Conservation (phyloP, 139 green algal genomes). For the Micractinium sp. region DNA sequence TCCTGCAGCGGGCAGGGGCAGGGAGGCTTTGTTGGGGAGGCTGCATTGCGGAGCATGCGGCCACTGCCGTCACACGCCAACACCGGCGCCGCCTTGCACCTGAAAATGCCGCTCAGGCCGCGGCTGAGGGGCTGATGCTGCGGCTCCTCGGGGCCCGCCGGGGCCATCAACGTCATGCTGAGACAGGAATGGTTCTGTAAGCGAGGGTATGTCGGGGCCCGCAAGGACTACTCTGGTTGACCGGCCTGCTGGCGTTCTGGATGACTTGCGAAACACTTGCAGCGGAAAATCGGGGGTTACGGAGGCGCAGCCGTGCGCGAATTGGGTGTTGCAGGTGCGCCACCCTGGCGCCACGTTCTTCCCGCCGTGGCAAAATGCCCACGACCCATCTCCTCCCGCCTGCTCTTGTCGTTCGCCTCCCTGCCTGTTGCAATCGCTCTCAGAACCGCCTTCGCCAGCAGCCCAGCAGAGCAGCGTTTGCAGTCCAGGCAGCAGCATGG, state of each 20-base stretch:
- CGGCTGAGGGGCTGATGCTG: neutral
- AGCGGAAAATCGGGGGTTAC: too few species aligned
- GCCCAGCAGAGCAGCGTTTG: neutral
- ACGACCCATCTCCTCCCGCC: too few species aligned
- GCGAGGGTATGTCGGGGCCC: too few species aligned
- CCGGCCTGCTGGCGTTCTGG: too few species aligned
- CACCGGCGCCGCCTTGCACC: neutral
- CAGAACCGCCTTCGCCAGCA: neutral
- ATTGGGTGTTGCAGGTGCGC: neutral
- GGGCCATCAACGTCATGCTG: neutral
- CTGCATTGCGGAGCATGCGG: neutral
- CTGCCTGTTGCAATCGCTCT: neutral
- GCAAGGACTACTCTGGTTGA: too few species aligned
- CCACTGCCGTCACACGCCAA: neutral
- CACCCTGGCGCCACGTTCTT: too few species aligned
- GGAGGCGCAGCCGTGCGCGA: too few species aligned
- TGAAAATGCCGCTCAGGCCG: conserved; percentile 19
- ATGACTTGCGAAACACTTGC: too few species aligned
- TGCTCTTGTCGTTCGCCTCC: neutral
- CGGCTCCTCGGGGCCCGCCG: neutral
- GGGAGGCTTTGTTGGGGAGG: neutral
- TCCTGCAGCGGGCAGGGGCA: neutral
- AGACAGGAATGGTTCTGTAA: neutral
- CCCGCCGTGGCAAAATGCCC: too few species aligned
- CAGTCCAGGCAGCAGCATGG: conserved; percentile 17